A percentile compares a stretch with the other conserved stretches of the same genome.
These are phyloP conservation scores for Nigrospora sphaerica DNA, from an alignment of 2,329 filamentous ascomycete genomes.

Conservation along the genomic window DNA sequence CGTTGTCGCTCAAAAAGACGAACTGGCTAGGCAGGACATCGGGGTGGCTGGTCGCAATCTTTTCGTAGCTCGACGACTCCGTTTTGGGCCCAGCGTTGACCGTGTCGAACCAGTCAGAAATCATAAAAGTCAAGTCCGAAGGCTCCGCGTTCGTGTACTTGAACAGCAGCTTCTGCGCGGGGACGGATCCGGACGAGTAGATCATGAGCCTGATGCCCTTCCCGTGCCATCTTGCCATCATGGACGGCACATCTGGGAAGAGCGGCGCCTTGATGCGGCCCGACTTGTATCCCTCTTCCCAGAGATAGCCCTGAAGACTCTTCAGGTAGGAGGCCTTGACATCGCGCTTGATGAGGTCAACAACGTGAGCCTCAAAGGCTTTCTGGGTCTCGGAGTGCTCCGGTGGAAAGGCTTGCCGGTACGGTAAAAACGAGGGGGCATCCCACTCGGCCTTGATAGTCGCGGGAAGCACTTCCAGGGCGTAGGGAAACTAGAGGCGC, in stretches of 20 bases:
- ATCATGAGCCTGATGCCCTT: slow-evolving; percentile 58
- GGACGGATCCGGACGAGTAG: slow-evolving; percentile 75
- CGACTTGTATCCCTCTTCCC: slow-evolving; percentile 65
- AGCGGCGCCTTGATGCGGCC: slow-evolving; percentile 66
- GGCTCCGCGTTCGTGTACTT: slow-evolving; percentile 53
- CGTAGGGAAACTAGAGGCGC: slow-evolving; percentile 64
- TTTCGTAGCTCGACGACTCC: slow-evolving; percentile 58
- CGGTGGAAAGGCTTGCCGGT: slow-evolving; percentile 64
- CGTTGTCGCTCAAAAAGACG: slow-evolving; percentile 78
- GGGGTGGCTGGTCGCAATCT: slow-evolving; percentile 47
- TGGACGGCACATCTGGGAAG: slow-evolving; percentile 65
- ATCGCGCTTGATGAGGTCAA: slow-evolving; percentile 63
- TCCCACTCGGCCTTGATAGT: slow-evolving; percentile 63
- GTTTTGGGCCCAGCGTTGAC: slow-evolving; percentile 72
- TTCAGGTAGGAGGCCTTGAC: slow-evolving; percentile 74
- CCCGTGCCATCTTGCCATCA: slow-evolving; percentile 51
- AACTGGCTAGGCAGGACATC: slow-evolving; percentile 44
- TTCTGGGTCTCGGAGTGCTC: slow-evolving; percentile 52
- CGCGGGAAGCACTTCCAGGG: slow-evolving; percentile 56
- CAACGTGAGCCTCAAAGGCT: slow-evolving; percentile 59
- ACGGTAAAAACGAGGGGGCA: slow-evolving; percentile 53
- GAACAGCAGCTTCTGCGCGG: slow-evolving; percentile 76
- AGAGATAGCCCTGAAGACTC: slow-evolving; percentile 71
- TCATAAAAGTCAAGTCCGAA: slow-evolving; percentile 50
- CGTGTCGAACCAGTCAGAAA: slow-evolving; percentile 70